Base-by-base conservation (phyloP, 768 basidiomycete genomes). In the Collybia sp. region DNA sequence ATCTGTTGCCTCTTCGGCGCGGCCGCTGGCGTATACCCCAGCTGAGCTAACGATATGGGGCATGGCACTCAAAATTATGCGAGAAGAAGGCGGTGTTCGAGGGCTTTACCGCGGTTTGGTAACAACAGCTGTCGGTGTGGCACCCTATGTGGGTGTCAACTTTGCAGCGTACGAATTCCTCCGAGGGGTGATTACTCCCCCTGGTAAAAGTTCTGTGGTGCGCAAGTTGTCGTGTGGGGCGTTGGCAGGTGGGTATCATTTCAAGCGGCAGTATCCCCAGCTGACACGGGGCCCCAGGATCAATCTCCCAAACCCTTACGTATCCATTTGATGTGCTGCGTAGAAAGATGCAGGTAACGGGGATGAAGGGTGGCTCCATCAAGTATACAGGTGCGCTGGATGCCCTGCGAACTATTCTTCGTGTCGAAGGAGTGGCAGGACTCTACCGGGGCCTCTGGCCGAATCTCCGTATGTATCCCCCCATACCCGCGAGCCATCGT, bases 311-410 rank as follows among this genome's bases (percentile, higher is more conserved):
- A 64, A 91, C 93, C 42, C 65, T 97, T 55, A 97, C 94, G 4
- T 97, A 95, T 62, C 95, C 95, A 8, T 90, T 96, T 57, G 95
- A 99, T 62, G 90, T 98, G 5, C 65, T 98, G 48, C 77, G 95
- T 40, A 77, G 95, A 50, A 95, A 97, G 73, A 93, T 98, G 86
- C 95, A 98, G 63, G 89, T 95, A 48, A 77, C 82, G 5, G 91
- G 91, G 11, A 85, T 93, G 82, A 66, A 76, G 54, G 71, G 67
- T 11, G 76, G 75, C 13, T 70, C 74, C 39, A 69, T 81, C 54
- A 82, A 82, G 63, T 94, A 93, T 65, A 81, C 67, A 36, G 88
- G 90, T 8, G 93, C 92, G 5, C 47, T 91, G 30, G 85, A 93
- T 61, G 93, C 90, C 8, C 63, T 93, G 53, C 63, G 61, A 47